Base-by-base conservation (phyloP, 1,284 basidiomycete genomes). In the Moniliella sp. region DNA sequence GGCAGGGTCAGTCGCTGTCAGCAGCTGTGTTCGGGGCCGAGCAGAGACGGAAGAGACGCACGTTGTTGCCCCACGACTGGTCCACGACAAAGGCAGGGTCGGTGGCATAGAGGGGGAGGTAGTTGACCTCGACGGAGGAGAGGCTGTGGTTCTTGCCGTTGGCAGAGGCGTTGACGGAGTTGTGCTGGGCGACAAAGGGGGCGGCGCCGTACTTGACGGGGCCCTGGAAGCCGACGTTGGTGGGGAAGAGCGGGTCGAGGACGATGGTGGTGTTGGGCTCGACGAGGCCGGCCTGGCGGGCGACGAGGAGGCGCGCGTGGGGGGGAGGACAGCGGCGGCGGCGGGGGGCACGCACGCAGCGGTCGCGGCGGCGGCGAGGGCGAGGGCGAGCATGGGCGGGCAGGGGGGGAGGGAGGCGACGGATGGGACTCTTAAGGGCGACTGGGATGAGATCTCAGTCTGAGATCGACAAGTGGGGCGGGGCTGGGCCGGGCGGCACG, bases 191-290 rank as follows among this genome's bases (percentile, higher is more conserved):
- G 12, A 52, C 40, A 37, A 54, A 52, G 14, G 52, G 52, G 3
- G 43, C n/a, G 1, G 31, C 18, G 17, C 45, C 50, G n/a, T 31
- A 13, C 28, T 39, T 40, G 31, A 26, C 15, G 11, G 30, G 39
- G 27, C 52, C 50, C 2, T 37, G 26, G 32, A 43, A 47, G n/a
- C 52, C 50, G 17, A 56, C 45, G 33, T 50, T 43, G 29, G 52
- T 56, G 15, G 52, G 51, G 37, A 47, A 56, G 0, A 42, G 34
- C 13, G 30, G 27, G n/a, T 31, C 32, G 3, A 34, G 8, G 32
- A 32, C 37, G 34, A 36, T 37, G 11, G 39, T 19, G 8, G 19
- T 26, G 27, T 23, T 23, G 21, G 21, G 21, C 7, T n/a, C 8
- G 21, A 23, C 21, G n/a, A n/a, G 8, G 7, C 21, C 21, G 21